Evolutionary conservation across 495 filamentous ascomycete species (phyloP), one percentile per base, ranked within the genome.

Genomic region (Aspergillus conjunctus): DNA sequence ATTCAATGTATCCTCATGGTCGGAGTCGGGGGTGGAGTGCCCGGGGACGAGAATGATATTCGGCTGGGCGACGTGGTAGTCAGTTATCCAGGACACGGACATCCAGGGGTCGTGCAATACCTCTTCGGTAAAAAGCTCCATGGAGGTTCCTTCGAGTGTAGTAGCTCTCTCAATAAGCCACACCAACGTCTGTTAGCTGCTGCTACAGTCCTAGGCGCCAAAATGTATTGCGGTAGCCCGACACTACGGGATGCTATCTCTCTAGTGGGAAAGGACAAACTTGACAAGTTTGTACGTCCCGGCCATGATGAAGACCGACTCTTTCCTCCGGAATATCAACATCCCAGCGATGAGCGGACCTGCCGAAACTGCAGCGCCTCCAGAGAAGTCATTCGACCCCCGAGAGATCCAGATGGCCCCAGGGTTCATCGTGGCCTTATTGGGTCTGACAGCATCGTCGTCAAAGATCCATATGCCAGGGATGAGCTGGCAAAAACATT

Each of bases 361-460:
- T 46, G 58, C 54, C 18, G 52, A 43, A 30, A 20, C 9, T n/a
- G 46, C 8, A 4, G 52, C 30, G 4, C 1, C 32, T 37, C 51
- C 39, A 14, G n/a, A 18, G 4, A 15, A 11, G 48, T 43, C 0
- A 12, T 11, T 10, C 46, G 56, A 0, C 26, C 2, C 14, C 20
- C 4, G 1, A 32, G 54, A 15, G 1, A 4, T 14, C 15, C 37
- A 3, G 11, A 31, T n/a, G 4, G 26, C 11, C 56, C 56, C n/a
- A 22, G 17, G 5, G 22, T 59, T 22, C 56, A 59, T 39, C 43
- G 52, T n/a, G 56, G 56, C 15, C 15, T 30, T 32, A 52, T 59
- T 31, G 57, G 33, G 10, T 52, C 48, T 18, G 50, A 14, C 18
- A 17, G 45, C 30, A n/a, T n/a, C 14, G 56, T 59, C 32, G 31